Base-by-base conservation (phyloP, 2,329 filamentous ascomycete genomes). In the Helminthosporium solani region DNA sequence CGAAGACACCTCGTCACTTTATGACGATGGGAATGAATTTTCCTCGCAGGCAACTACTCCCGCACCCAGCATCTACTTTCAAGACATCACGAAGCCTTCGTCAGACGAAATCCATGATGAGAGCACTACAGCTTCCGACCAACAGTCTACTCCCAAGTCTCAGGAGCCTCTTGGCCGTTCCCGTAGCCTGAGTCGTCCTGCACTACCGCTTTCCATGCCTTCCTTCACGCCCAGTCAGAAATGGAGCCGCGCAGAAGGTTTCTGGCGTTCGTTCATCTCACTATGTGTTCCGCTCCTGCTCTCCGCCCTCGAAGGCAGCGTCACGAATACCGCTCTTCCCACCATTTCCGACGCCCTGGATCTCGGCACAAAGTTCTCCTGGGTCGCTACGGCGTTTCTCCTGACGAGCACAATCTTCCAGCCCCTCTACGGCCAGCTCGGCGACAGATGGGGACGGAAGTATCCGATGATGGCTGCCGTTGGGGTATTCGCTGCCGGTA, bases 401-500 rank as follows among this genome's bases (percentile, higher is more conserved):
- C 42, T 61, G 11, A 57, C 54, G 7, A 49, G 39, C 68, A 59
- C 56, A 4, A 45, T 56, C 1, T 57, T 60, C 30, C 57, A 60
- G 33, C 54, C 58, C 1, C 47, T 58, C 11, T 61, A 58, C 28
- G 58, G 58, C 15, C 73, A 72, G 62, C 57, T 85, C 35, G 50
- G 47, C 9, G 57, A 60, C 42, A 49, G n/a, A n/a, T 82, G 77
- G 49, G 79, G 81, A 2, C 70, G 80, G 1, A 70, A 75, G 18
- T 72, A 49, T 2, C 61, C 60, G 4, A 64, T 63, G 53, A 62
- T 68, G 30, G 21, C 50, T 4, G 57, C 74, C 2, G 70, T 80
- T 1, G 66, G 61, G 9, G 49, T 79, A 1, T 82, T 82, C 47
- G 70, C 68, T 0, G 53, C 83, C 0, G 81, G 81, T 0, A 80